Conservation (phyloP, 768 basidiomycete genomes). For the Podaxis rugospora region DNA sequence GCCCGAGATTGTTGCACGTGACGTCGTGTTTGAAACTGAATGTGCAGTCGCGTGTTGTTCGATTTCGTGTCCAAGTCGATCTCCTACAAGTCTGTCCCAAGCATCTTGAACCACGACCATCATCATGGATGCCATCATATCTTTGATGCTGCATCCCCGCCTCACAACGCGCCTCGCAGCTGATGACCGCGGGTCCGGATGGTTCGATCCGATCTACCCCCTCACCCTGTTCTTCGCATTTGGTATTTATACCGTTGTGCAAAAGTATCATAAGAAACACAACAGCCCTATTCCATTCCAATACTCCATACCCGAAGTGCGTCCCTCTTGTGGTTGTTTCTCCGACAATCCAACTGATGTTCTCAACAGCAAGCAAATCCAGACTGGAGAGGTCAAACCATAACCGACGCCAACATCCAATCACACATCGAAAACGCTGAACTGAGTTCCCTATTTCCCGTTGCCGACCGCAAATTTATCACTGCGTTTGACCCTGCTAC, state of each 20-base stretch:
- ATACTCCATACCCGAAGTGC: constrained; percentile 52
- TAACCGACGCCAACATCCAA: constrained; percentile 55
- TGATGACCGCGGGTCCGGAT: constrained; percentile 37
- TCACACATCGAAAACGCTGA: constrained; percentile 58
- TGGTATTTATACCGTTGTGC: constrained; percentile 76
- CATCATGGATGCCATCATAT: constrained; percentile 41
- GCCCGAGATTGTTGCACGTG: not conserved
- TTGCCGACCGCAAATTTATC: constrained; percentile 60
- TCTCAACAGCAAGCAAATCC: constrained; percentile 49
- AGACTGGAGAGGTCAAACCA: constrained; percentile 47
- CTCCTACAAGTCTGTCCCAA: not conserved
- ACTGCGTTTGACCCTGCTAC: constrained; percentile 94
- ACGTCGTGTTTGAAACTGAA: not conserved
- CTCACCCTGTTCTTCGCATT: constrained; percentile 68
- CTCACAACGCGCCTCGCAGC: constrained; percentile 44
- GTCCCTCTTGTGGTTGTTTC: constrained; percentile 16
- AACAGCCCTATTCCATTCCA: constrained; percentile 73
- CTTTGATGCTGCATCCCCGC: constrained; percentile 50
- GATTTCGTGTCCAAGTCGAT: constrained; percentile 4
- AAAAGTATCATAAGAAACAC: constrained; percentile 67
- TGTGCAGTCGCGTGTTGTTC: constrained; percentile 22
- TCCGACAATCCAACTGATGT: not conserved
- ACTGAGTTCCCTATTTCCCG: constrained; percentile 45
- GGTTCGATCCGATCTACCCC: constrained; percentile 61
- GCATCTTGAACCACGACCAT: constrained; percentile 1